A percentile compares a stretch with the other conserved stretches of the same genome.
Conservation (phyloP, 2,329 filamentous ascomycete genomes). For the Pseudocercospora cruenta region DNA sequence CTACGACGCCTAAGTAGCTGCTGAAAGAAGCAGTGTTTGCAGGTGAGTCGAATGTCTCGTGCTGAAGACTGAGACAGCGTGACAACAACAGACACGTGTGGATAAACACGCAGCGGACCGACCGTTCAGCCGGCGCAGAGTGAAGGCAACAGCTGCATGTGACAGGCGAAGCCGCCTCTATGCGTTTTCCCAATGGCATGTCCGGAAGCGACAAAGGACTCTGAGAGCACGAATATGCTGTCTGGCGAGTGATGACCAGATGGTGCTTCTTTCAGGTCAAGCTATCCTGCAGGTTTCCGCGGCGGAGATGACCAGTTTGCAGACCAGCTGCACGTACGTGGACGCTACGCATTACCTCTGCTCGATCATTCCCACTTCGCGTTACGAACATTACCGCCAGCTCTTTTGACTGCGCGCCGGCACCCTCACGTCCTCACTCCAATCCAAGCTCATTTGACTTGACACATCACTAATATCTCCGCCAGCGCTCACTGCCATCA, state of each 20-base stretch:
- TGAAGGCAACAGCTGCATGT: neutral
- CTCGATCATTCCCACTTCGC: slow-evolving; percentile 2
- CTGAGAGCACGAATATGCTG: neutral
- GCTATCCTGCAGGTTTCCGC: neutral
- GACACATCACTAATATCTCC: neutral
- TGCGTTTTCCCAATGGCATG: neutral
- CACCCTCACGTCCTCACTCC: slow-evolving; percentile 1
- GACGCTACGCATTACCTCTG: neutral
- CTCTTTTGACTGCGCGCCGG: neutral
- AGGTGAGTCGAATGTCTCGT: slow-evolving; percentile 3
- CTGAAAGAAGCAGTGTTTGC: neutral
- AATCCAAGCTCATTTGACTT: slow-evolving; percentile 4
- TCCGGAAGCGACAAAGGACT: neutral
- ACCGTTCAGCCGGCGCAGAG: neutral
- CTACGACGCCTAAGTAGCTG: neutral
- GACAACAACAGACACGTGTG: slow-evolving; percentile 1
- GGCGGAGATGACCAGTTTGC: neutral
- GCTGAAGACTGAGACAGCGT: neutral
- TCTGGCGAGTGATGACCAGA: neutral
- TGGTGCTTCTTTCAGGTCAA: neutral
- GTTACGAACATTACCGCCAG: neutral
- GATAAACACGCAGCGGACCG: neutral
- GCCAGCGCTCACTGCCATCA: slow-evolving; percentile 8
- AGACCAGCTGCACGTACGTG: neutral
- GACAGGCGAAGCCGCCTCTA: neutral